A percentile compares a stretch with the other conserved stretches of the same genome.
phyloP scores from a whole-genome alignment of 192 early-diverging fungal genomes.

The Chytriomyces confervae region DNA sequence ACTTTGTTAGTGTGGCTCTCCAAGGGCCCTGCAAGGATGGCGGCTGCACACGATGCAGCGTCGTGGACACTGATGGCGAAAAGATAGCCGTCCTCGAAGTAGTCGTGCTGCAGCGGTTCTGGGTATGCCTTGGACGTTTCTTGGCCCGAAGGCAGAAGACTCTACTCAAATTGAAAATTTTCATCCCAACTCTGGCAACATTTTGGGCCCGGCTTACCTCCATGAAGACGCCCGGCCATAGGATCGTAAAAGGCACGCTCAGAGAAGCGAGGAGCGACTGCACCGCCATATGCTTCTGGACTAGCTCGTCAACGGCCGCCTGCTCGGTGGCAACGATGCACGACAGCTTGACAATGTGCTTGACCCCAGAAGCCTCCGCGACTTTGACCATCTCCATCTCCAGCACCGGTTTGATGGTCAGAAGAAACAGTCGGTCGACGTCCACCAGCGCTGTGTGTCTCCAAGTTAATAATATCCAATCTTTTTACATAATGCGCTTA shows the following conservation, averaged over 20 bases:
- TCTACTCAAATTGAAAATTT: not conserved
- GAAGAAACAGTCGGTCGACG: slow-evolving; percentile 1
- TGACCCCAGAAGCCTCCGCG: not conserved
- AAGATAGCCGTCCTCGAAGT: not conserved
- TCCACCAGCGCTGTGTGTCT: not conserved
- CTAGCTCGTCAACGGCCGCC: not conserved
- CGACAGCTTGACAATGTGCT: slow-evolving; percentile 7
- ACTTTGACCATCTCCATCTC: slow-evolving; percentile 5
- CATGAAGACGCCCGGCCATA: not conserved
- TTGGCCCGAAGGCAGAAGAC: not conserved
- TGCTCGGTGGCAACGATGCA: not conserved
- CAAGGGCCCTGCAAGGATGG: not conserved
- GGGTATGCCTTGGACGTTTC: not conserved
- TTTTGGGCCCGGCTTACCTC: not conserved
- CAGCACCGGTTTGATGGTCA: not conserved
- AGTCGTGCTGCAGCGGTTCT: not conserved
- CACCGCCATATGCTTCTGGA: not conserved
- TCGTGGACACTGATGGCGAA: not conserved
- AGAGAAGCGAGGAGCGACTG: not conserved
- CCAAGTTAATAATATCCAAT: not conserved
- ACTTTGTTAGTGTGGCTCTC: not conserved
- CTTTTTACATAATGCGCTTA: not conserved
- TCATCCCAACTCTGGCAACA: not conserved
- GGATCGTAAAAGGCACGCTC: not conserved
- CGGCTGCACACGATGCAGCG: not conserved